A percentile compares a stretch with the other conserved stretches of the same genome.
Conservation (phyloP, 2,329 filamentous ascomycete species). For the Xylariomycetidae sp. region DNA sequence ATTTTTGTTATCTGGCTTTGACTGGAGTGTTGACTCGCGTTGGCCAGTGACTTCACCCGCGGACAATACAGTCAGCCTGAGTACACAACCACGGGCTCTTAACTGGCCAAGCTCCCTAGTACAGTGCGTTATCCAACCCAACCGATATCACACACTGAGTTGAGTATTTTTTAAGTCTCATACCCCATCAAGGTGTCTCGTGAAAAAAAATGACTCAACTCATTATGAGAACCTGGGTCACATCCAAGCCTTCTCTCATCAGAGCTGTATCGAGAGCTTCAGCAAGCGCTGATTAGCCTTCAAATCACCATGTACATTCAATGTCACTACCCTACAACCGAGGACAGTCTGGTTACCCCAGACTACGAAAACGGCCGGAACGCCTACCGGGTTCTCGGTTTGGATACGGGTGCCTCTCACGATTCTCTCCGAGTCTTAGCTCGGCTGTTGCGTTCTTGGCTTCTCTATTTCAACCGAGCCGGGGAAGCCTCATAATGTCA, state of each 20-base stretch:
- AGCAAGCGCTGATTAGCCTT: no score
- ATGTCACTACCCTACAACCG: slow-evolving; percentile 20
- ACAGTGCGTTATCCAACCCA: no score
- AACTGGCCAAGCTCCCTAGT: no score
- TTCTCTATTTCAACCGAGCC: not conserved
- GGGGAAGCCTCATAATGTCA: slow-evolving; percentile 1
- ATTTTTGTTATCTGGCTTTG: no score
- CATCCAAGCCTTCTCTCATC: not conserved
- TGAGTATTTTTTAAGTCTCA: no score
- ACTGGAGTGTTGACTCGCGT: slow-evolving; percentile 6
- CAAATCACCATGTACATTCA: slow-evolving; percentile 14
- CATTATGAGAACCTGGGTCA: slow-evolving; percentile 4
- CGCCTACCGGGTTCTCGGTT: slow-evolving; percentile 23
- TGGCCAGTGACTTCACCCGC: slow-evolving; percentile 5
- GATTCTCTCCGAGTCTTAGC: slow-evolving; percentile 26
- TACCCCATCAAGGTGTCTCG: slow-evolving; percentile 11
- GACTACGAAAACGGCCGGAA: slow-evolving; percentile 25
- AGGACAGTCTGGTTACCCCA: slow-evolving; percentile 18
- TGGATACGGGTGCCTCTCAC: slow-evolving; percentile 17
- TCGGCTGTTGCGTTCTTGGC: slow-evolving; percentile 18
- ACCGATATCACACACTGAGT: no score
- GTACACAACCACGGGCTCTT: slow-evolving; percentile 3
- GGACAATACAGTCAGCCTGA: not conserved
- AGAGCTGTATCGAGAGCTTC: slow-evolving; percentile 5
- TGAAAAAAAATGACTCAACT: slow-evolving; percentile 18